These are phyloP conservation scores for Eucalyptus urophylla DNA, from an alignment of 345 rosid genomes.

Conservation along the genomic window DNA sequence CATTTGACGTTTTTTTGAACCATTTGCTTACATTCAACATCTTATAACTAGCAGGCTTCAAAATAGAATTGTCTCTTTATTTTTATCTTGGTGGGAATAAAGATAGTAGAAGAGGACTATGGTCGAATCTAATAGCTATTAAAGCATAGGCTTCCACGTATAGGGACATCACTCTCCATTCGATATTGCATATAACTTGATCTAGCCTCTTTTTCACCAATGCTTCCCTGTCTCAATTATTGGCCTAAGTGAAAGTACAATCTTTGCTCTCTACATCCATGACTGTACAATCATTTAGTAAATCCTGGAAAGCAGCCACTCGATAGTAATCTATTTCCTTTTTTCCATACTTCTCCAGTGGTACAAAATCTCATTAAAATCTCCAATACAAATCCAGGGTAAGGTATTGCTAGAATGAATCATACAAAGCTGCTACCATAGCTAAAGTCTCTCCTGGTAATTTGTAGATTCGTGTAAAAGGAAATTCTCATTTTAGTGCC, in stretches of 20 bases:
- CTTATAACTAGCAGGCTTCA: not conserved
- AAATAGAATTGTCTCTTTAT: not conserved
- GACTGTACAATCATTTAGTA: not conserved
- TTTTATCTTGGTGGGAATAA: not conserved
- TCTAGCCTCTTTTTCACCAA: not conserved
- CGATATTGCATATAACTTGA: not conserved
- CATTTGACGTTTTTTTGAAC: not conserved
- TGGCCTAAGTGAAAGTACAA: not conserved
- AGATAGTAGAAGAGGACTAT: not conserved
- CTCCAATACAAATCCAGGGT: not conserved
- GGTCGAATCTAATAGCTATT: not conserved
- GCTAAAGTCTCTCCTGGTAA: not conserved
- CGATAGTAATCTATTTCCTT: not conserved
- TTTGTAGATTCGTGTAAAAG: too few species aligned
- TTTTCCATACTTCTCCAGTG: not conserved
- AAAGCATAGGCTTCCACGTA: not conserved
- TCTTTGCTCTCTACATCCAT: not conserved
- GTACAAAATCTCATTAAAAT: not conserved
- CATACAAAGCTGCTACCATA: not conserved
- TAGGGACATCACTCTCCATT: not conserved
- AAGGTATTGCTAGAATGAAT: not conserved
- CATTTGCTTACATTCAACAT: not conserved
- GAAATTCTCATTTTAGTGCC: not conserved
- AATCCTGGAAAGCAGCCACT: not conserved
- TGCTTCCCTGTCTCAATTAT: not conserved